phyloP scores from a whole-genome alignment of 2,329 filamentous ascomycete species.

The Fusarium nodosum region DNA sequence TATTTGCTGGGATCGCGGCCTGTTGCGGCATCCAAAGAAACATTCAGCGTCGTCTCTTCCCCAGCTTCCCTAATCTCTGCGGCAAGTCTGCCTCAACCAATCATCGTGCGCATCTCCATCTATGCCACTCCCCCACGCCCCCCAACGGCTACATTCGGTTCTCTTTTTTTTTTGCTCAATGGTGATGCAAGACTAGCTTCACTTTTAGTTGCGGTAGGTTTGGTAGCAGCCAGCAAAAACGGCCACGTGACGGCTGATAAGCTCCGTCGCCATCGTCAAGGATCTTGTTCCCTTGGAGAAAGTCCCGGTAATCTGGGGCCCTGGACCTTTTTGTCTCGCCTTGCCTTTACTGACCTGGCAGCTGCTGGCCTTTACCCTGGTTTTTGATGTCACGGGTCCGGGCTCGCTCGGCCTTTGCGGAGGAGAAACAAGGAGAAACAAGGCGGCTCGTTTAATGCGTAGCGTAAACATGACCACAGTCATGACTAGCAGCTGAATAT shows the following conservation, averaged over 20 bases:
- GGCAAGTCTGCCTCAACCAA: constrained; percentile 23
- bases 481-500: constrained; percentile 30
- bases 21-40: constrained; percentile 42
- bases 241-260: constrained; percentile 50
- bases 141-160: constrained; percentile 49
- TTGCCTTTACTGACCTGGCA: constrained; percentile 1
- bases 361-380: neutral
- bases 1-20: constrained; percentile 38
- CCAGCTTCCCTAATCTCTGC: constrained; percentile 35
- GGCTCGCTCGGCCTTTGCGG: constrained; percentile 42
- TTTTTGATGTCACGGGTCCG: constrained; percentile 33
- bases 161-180: neutral
- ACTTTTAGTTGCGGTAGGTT: neutral
- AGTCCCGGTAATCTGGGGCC: constrained; percentile 31
- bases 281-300: neutral
- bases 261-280: constrained; percentile 33
- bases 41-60: constrained; percentile 2
- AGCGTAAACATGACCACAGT: constrained; percentile 20
- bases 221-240: neutral
- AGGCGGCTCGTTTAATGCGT: neutral
- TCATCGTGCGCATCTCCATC: constrained; percentile 10
- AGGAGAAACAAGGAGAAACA: constrained; percentile 13
- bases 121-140: constrained; percentile 12
- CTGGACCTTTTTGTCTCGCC: constrained; percentile 4
- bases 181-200: constrained; percentile 11